Base-by-base conservation (phyloP, 1,284 basidiomycete genomes). In the Boletus semigastroideus region DNA sequence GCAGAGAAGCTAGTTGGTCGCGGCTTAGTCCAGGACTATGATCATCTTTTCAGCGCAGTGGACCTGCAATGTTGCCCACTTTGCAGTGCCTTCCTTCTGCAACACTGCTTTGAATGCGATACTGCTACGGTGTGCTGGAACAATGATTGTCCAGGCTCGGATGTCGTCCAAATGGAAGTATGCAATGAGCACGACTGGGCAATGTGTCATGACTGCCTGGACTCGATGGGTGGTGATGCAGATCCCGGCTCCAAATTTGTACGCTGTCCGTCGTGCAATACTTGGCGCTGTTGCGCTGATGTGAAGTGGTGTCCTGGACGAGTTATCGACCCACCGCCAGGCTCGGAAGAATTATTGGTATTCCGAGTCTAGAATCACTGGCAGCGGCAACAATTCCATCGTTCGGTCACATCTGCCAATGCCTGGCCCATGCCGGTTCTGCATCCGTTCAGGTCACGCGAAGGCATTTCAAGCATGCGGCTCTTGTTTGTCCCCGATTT, bases 1-100 rank as follows among this genome's bases (percentile, higher is more conserved):
- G 22, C 22, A 3, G 22, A 22, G 5, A 22, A 22, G 5, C 22
- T 22, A 22, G 22, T 22, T 22, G 19, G 13, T 17, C 19, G 7
- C 11, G 6, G 3, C 3, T 6, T 51, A 17, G 38, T 46, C 11
- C 19, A 16, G 4, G 43, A 53, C n/a, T 16, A 12, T 13, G 30
- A 31, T 13, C 30, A 27, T 8, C 13, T 36, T 12, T 52, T 46
- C 14, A 1, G 1, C 7, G 7, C 20, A 4, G 49, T 46, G 10
- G 34, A 52, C 17, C 25, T 53, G 25, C 11, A 31, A 0, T 41
- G 37, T 12, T 52, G 49, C 14, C 36, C 42, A 19, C 49, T 52
- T 36, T 53, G 52, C 22, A 22, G 3, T 20, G 20, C 1, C 4
- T 16, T 12, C 11, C 7, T 0, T 30, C 42, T 51, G 4, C 12